Evolutionary conservation across 768 basidiomycete species (phyloP), one percentile per base, ranked within the genome.

Genomic region (Lepiota subincarnata): DNA sequence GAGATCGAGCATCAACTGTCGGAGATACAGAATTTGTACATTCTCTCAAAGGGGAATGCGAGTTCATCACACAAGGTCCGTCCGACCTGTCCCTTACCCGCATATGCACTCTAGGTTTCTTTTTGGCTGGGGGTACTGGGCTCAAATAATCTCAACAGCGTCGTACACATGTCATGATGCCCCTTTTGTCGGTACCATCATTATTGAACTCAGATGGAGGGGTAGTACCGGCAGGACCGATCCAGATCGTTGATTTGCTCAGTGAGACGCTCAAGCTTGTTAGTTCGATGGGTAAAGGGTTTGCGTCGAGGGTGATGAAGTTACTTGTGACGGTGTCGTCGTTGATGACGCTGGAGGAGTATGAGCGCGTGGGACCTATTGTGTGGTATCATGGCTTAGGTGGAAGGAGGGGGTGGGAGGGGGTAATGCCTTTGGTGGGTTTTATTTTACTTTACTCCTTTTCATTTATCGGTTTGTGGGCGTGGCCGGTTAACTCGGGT

Each of bases 261-360:
- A 58, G 62, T 4, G 62, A 70, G 41, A 72, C 72, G 45, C 59
- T 65, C 35, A 62, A 72, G 26, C 60, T 82, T 26, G 48, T 83
- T 10, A 62, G 68, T 10, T 77, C 78, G 3, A 63, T 83, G 4
- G 61, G 70, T 4, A 76, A 72, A 54, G 77, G 77, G 4, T 76
- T 80, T 50, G 55, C 68, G 0, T 65, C 72, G 4, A 78, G 76
- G 56, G 70, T 76, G 3, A 67, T 86, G 59, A 79, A 82, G 55
- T 72, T 90, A 10, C 70, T 90, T 13, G 87, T 89, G 5, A 66
- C 79, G 2, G 71, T 89, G 51, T 86, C 82, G 3, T 74, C 77
- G 0, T 61, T 84, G 35, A 62, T 89, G 28, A 68, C 69, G 6
- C 53, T 67, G 1, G 73, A 76, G 6, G 80, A 87, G 50, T 79